phyloP scores from a whole-genome alignment of 202 grass and related monocot species.

The Saccharum hybrid region DNA sequence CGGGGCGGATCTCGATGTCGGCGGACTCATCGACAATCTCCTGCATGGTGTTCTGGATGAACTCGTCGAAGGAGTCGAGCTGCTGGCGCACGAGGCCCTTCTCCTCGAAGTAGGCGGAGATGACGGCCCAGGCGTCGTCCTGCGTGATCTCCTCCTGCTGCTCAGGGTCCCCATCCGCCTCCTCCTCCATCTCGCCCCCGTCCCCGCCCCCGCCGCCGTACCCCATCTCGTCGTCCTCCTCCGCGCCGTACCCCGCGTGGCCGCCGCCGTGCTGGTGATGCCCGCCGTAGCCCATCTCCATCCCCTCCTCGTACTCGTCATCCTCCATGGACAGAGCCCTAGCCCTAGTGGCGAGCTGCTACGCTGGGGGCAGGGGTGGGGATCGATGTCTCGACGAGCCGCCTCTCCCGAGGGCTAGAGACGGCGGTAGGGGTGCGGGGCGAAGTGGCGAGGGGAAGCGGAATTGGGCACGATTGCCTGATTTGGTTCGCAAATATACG shows the following conservation, averaged over 20 bases:
- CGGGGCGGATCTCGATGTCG: slow-evolving; percentile 93
- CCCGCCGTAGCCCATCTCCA: slow-evolving; percentile 59
- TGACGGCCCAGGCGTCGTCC: slow-evolving; percentile 96
- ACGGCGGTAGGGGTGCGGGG: background rate
- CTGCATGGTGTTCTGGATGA: slow-evolving; percentile 99
- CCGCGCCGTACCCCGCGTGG: slow-evolving; percentile 50
- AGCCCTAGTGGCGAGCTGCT: background rate
- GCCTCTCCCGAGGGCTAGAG: slow-evolving; percentile 8
- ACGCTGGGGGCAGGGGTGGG: background rate
- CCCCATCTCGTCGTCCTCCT: slow-evolving; percentile 44
- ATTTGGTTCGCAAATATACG: background rate
- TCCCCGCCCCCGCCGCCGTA: slow-evolving; percentile 48
- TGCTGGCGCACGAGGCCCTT: slow-evolving; percentile 96
- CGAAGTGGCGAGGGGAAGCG: background rate
- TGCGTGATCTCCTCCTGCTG: slow-evolving; percentile 84
- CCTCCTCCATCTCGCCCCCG: slow-evolving; percentile 53
- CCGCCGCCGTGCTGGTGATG: slow-evolving; percentile 41
- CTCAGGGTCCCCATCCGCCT: slow-evolving; percentile 41
- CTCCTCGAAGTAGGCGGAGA: slow-evolving; percentile 98
- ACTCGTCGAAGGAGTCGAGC: slow-evolving; percentile 97
- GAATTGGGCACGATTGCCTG: background rate
- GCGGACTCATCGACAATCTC: slow-evolving; percentile 96
- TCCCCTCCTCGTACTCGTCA: slow-evolving; percentile 65
- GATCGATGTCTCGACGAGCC: slow-evolving; percentile 18
- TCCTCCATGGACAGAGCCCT: slow-evolving; percentile 59